Base-by-base conservation (phyloP, 805 yeast species). In the Ogataea angusta region DNA sequence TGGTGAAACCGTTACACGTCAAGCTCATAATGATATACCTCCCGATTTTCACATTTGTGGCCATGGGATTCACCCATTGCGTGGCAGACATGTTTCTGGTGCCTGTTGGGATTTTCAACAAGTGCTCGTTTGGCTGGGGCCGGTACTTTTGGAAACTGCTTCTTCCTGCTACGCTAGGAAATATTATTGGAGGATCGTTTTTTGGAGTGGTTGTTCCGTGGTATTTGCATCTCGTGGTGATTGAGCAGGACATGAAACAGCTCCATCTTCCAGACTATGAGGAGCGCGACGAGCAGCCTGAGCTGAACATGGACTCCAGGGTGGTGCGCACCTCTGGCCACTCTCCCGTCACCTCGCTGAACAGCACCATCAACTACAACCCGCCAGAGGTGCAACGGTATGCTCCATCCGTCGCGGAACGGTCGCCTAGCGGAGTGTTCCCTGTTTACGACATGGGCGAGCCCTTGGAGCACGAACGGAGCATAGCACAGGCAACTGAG, bases 1-100 rank as follows among this genome's bases (percentile, higher is more conserved):
- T 85, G 80, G 85, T 84, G 6, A 83, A 82, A 54, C 95, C 95
- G 0, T 55, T 81, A 8, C 95, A 86, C 55, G 95, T 86, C 25
- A 84, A 82, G 51, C 68, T 82, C 21, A 34, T 82, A 5, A 62
- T 82, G 66, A 73, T 85, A 66, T 54, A 69, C 12, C 56, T 85
- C 15, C 95, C 95, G 1, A 70, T 85, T 12, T 83, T 84, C 60
- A 78, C 90, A 0, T 84, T 86, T 60, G 93, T 84, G n/a, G 53
- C 81, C 1, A 68, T 81, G 69, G 93, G 95, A 0, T 86, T 79
- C 61, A 78, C 86, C 2, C 95, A 86, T 56, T 78, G 79, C 1
- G 88, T 86, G 7, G 95, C 95, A 1, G 95, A 86, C 58, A 84
- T 86, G 93, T 80, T 69, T 49, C 49, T 83, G 39, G 57, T 82